Evolutionary conservation across 306 rosid species (phyloP).

Genomic region (Inga leiocalycina): DNA sequence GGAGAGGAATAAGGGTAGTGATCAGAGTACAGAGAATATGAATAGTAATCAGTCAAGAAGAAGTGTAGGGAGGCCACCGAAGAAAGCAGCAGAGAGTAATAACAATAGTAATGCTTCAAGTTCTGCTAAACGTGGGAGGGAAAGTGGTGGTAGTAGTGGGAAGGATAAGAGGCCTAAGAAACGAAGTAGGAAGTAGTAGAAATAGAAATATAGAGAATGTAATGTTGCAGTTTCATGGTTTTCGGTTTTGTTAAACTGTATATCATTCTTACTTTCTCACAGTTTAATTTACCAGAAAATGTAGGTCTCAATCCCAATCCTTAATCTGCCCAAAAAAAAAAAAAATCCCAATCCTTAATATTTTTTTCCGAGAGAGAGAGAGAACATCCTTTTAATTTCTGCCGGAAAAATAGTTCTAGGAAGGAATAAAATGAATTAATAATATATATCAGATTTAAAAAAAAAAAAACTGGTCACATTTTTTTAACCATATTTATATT

Average conservation of each 20-base stretch:
- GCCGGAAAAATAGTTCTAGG: neutral
- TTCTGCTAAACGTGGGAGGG: constrained; percentile 12
- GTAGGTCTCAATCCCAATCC: neutral
- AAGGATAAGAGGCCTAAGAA: constrained; percentile 15
- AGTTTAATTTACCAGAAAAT: neutral
- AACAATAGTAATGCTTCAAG: neutral
- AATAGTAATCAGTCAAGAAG: neutral
- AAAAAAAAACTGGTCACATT: too few relatives aligned
- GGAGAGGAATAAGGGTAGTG: neutral
- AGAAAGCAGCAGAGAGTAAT: neutral
- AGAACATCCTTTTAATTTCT: too few relatives aligned
- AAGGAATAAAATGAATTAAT: neutral
- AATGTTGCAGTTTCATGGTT: neutral
- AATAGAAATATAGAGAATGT: neutral
- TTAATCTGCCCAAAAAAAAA: too few relatives aligned
- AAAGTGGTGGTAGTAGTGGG: neutral
- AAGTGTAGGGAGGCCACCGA: constrained; percentile 7
- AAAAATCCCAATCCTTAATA: too few relatives aligned
- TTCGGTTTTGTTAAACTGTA: neutral
- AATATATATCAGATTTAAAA: too few relatives aligned
- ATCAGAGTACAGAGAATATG: neutral
- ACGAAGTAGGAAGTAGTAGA: neutral
- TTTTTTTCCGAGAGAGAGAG: too few relatives aligned
- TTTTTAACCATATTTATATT: too few relatives aligned
- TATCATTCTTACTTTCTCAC: neutral